These are phyloP conservation scores for Pseudogymnoascus sp. DNA, from an alignment of 2,329 filamentous ascomycete species.

Conservation along the genomic window DNA sequence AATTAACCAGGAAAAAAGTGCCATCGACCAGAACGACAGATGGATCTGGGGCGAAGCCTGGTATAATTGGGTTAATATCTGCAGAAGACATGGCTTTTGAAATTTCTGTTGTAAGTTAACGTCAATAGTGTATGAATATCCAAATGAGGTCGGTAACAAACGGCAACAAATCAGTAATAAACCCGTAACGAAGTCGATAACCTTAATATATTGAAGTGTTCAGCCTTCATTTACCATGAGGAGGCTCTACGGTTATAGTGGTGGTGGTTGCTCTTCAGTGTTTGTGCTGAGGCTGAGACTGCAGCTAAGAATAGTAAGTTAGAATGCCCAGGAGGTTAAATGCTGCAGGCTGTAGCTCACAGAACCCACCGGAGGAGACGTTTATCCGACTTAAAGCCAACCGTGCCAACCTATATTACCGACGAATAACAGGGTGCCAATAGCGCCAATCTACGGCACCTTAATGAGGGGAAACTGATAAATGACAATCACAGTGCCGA, in stretches of 20 bases:
- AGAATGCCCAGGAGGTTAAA: background rate
- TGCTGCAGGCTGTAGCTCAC: background rate
- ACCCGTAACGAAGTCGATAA: background rate
- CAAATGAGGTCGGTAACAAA: background rate
- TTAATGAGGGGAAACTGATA: background rate
- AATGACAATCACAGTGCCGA: too few relatives aligned
- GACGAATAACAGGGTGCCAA: background rate
- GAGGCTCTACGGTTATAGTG: background rate
- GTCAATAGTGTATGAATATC: background rate
- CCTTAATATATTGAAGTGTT: background rate
- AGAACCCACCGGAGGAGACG: background rate
- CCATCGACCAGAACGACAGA: conserved; percentile 27
- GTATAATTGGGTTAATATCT: conserved; percentile 26
- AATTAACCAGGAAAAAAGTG: conserved; percentile 39
- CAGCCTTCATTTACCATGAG: background rate
- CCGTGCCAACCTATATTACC: background rate
- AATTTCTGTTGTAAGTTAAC: background rate
- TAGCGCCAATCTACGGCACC: background rate
- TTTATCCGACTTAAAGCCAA: background rate
- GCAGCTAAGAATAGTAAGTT: background rate
- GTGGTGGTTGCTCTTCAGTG: background rate
- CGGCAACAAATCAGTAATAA: background rate
- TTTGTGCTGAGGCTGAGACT: too few relatives aligned
- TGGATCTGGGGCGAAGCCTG: conserved; percentile 30
- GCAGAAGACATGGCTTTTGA: background rate